Percentiles rank a stretch among this genome's conserved stretches.
These are phyloP conservation scores for Rhododendron vialii DNA, from an alignment of 148 eudicot species.

Conservation along the genomic window DNA sequence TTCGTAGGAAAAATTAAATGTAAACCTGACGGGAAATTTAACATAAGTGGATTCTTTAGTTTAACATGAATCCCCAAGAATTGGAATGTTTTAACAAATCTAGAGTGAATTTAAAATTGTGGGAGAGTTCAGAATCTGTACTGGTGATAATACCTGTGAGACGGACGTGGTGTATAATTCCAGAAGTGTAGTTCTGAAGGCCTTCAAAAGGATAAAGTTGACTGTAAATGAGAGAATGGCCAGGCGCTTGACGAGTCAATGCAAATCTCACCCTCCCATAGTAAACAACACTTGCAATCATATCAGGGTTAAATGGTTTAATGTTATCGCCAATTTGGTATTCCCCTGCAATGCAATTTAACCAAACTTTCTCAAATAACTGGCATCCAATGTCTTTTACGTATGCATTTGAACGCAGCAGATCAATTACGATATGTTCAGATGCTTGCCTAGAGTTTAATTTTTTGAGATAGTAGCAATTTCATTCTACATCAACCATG, in stretches of 20 bases:
- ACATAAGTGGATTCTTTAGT: neutral
- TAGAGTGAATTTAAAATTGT: neutral
- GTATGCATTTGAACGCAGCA: neutral
- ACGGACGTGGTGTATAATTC: constrained; percentile 93
- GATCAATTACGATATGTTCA: neutral
- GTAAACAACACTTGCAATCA: constrained; percentile 59
- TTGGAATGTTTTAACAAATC: neutral
- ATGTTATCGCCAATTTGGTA: constrained; percentile 71
- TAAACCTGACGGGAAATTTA: neutral
- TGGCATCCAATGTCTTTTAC: neutral
- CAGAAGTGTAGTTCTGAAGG: constrained; percentile 91
- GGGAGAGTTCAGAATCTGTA: neutral
- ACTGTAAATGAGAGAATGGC: constrained; percentile 64
- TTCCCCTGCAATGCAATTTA: constrained; percentile 53
- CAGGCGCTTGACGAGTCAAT: constrained; percentile 52
- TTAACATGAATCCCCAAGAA: neutral
- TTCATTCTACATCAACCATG: neutral
- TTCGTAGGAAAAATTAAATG: neutral
- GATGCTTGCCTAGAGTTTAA: neutral
- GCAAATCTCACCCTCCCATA: constrained; percentile 45
- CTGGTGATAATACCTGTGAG: constrained; percentile 52
- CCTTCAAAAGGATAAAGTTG: constrained; percentile 93
- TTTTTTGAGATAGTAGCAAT: neutral
- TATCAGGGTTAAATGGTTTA: constrained; percentile 62
- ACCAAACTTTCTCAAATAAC: neutral